phyloP scores from a whole-genome alignment of 495 filamentous ascomycete species.

The Aeminium ludgeri region DNA sequence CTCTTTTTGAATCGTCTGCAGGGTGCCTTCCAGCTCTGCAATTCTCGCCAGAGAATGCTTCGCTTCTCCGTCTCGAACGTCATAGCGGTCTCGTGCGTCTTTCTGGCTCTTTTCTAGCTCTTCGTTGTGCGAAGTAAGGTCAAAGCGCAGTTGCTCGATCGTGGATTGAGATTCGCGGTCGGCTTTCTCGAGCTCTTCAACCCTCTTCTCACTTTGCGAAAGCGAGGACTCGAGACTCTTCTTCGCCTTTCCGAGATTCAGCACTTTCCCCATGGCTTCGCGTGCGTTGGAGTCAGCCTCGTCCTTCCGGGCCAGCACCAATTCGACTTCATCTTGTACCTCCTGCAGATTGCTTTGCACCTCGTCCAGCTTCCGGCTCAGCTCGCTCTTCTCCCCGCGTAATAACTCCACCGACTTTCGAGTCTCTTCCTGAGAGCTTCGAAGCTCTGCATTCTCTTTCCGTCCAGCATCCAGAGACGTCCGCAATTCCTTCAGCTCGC shows the following conservation, averaged over 20 bases:
- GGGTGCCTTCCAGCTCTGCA: background rate
- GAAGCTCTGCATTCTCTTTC: background rate
- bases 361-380: background rate
- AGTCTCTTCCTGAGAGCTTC: background rate
- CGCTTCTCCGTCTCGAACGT: background rate
- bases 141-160: background rate
- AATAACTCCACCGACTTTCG: background rate
- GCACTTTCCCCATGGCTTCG: background rate
- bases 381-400: background rate
- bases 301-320: background rate
- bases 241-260: background rate
- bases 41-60: background rate
- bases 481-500: background rate
- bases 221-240: background rate
- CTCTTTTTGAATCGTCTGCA: background rate
- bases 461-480: background rate
- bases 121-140: background rate
- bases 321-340: background rate
- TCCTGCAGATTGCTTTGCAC: background rate
- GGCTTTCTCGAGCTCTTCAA: background rate
- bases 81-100: background rate
- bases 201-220: background rate
- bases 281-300: background rate
- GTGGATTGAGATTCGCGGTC: background rate
- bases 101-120: background rate